Conservation (phyloP, 1,139 yeast genomes). For the Kluyveromyces sp. region DNA sequence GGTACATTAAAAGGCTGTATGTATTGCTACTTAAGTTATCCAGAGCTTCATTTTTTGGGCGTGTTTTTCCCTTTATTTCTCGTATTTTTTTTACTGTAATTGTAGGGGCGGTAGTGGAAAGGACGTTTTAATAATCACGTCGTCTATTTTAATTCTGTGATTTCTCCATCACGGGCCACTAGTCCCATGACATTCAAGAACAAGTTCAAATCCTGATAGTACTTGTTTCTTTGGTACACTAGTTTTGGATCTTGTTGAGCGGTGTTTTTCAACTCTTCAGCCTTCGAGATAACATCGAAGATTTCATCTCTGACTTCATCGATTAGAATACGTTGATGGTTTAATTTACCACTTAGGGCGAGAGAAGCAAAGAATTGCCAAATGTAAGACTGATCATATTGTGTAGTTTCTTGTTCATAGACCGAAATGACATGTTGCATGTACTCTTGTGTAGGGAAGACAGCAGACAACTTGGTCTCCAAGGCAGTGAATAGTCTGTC, state of each 20-base stretch:
- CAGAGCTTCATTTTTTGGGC: too few relatives aligned
- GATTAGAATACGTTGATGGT: conserved; percentile 89
- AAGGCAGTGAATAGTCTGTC: conserved; percentile 73
- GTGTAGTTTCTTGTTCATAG: conserved; percentile 8
- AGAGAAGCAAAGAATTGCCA: conserved; percentile 97
- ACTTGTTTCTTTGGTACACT: conserved; percentile 47
- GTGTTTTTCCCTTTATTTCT: too few relatives aligned
- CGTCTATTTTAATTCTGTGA: conserved; percentile 32
- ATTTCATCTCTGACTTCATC: conserved; percentile 93
- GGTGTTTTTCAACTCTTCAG: conserved; percentile 46
- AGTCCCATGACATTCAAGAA: conserved; percentile 95
- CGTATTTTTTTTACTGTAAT: too few relatives aligned
- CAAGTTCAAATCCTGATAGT: conserved; percentile 76
- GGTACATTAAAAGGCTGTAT: too few relatives aligned
- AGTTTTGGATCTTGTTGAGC: conserved; percentile 43
- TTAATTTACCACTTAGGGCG: conserved; percentile 85
- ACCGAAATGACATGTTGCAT: conserved; percentile 17
- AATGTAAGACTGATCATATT: conserved; percentile 74
- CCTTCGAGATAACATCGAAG: conserved; percentile 78
- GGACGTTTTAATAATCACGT: conserved; percentile 8
- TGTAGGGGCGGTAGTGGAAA: background rate
- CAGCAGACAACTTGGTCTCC: conserved; percentile 67
- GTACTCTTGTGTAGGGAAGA: conserved; percentile 67
- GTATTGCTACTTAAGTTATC: too few relatives aligned
- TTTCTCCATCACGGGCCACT: conserved; percentile 62